These are phyloP conservation scores for Globisporangium polare DNA, from an alignment of 352 stramenopile genomes.

Conservation along the genomic window DNA sequence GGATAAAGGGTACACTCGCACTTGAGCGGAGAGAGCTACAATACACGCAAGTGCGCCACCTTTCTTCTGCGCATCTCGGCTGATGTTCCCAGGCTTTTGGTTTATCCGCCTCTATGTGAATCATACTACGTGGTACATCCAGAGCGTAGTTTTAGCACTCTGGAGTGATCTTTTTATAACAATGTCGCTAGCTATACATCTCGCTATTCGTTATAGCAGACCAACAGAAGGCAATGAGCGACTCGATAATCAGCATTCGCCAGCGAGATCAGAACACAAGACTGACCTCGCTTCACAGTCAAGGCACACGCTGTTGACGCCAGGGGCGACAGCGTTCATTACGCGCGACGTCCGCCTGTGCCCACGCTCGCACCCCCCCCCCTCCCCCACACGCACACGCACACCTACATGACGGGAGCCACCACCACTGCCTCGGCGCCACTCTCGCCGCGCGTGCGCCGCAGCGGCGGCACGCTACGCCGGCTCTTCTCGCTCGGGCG, in stretches of 20 bases:
- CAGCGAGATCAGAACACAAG: background rate
- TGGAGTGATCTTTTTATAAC: background rate
- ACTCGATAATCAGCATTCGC: background rate
- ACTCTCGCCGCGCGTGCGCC: background rate
- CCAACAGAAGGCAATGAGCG: background rate
- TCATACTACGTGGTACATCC: background rate
- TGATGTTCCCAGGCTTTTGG: background rate
- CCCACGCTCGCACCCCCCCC: no score
- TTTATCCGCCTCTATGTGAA: background rate
- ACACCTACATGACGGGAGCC: background rate
- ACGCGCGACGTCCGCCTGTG: no score
- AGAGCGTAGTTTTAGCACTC: no score
- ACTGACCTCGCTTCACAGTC: background rate
- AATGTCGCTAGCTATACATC: background rate
- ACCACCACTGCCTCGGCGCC: background rate
- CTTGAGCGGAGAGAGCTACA: constrained; percentile 5
- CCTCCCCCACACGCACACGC: background rate
- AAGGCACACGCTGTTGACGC: background rate
- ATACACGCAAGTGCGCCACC: background rate
- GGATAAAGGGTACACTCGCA: constrained; percentile 10
- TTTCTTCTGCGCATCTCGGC: constrained; percentile 6
- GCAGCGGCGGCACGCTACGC: constrained; percentile 8
- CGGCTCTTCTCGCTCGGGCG: constrained; percentile 14
- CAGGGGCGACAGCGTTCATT: no score
- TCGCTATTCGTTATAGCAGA: background rate